Percentiles rank a stretch among this genome's conserved stretches.
phyloP scores from a whole-genome alignment of 1,284 basidiomycete genomes.

The Cutaneotrichosporon curvatum region DNA sequence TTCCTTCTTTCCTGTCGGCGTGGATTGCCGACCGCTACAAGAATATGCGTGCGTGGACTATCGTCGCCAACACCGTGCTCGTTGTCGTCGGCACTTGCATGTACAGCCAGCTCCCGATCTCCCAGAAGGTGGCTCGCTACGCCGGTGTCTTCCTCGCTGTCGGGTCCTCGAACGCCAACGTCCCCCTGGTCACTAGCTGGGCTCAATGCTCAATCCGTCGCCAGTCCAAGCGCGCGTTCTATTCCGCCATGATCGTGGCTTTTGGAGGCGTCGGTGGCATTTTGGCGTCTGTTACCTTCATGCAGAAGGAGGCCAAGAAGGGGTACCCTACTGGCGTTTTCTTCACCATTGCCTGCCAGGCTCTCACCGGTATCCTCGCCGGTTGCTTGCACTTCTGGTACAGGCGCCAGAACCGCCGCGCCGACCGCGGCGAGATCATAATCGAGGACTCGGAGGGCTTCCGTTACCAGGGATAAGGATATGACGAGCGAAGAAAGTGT shows the following conservation, averaged over 20 bases:
- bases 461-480: constrained; percentile 8
- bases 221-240: constrained; percentile 43
- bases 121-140: constrained; percentile 5
- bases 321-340: constrained; percentile 20
- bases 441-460: constrained; percentile 6
- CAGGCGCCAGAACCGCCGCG: constrained; percentile 12
- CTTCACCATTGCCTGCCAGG: constrained; percentile 25
- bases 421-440: constrained; percentile 2
- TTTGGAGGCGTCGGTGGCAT: constrained; percentile 49
- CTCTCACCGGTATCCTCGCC: constrained; percentile 14
- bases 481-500: too few relatives aligned
- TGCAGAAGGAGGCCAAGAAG: constrained; percentile 28
- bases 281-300: constrained; percentile 36
- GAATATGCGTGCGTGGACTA: constrained; percentile 2
- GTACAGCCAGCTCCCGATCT: constrained; percentile 9
- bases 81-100: constrained; percentile 12
- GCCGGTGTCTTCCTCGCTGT: constrained; percentile 45
- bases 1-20: constrained; percentile 39
- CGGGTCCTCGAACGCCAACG: constrained; percentile 32
- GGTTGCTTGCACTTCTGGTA: constrained; percentile 10
- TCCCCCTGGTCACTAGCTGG: constrained; percentile 38
- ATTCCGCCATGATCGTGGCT: constrained; percentile 42
- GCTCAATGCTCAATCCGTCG: constrained; percentile 45
- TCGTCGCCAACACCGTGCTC: constrained; percentile 9
- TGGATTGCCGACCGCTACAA: constrained; percentile 37